Conservation (phyloP, 2,329 filamentous ascomycete species). For the Aspergillus awamori region DNA sequence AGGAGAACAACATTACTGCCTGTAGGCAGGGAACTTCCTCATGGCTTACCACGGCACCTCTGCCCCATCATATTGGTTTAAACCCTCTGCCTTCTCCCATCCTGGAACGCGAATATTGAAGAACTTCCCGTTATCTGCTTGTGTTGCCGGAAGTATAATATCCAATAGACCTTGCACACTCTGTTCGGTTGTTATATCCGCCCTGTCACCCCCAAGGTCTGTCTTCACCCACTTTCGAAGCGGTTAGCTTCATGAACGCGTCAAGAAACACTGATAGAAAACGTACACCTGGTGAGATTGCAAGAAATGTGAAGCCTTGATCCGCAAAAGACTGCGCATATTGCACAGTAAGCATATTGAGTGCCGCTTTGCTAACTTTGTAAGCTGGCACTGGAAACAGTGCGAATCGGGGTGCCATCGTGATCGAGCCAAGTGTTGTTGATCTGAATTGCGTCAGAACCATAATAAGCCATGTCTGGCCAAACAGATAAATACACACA, state of each 20-base stretch:
- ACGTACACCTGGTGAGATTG: conserved; percentile 51
- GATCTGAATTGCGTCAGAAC: conserved; percentile 31
- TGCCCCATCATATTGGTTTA: neutral
- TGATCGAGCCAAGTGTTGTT: conserved; percentile 47
- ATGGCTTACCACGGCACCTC: conserved; percentile 1
- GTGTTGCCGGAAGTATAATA: conserved; percentile 49
- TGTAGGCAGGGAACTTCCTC: too few relatives aligned
- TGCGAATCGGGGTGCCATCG: conserved; percentile 23
- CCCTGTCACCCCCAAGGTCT: conserved; percentile 41
- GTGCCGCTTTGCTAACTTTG: conserved; percentile 53
- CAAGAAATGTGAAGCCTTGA: conserved; percentile 49
- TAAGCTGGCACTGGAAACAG: conserved; percentile 40
- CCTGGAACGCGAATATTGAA: conserved; percentile 38
- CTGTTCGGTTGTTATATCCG: conserved; percentile 42
- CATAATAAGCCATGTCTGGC: neutral
- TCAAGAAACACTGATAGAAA: neutral
- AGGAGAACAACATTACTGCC: too few relatives aligned
- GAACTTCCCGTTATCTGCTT: conserved; percentile 52
- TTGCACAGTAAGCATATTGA: conserved; percentile 52
- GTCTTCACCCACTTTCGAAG: conserved; percentile 46
- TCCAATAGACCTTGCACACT: conserved; percentile 39
- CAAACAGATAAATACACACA: conserved; percentile 31
- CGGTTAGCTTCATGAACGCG: neutral
- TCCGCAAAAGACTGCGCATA: conserved; percentile 31
- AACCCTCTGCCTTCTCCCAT: conserved; percentile 23